Conservation (phyloP, 257 asterid genomes). For the Petunia axillaris region DNA sequence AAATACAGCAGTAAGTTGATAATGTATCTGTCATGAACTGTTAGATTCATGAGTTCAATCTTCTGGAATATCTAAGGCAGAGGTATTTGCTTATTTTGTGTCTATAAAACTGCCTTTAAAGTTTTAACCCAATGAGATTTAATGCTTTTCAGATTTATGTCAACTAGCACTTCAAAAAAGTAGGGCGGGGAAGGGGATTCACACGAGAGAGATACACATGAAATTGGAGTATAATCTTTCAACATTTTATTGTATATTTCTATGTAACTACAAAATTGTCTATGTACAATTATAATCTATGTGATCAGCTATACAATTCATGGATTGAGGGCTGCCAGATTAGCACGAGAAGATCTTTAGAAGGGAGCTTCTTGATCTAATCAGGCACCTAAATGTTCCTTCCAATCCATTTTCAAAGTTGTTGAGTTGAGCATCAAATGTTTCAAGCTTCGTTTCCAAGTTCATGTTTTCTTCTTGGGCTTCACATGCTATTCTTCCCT, state of each 20-base stretch:
- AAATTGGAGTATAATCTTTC: conserved; percentile 3
- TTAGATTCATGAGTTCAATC: too few relatives aligned
- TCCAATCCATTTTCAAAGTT: conserved; percentile 20
- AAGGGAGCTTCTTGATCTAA: background rate
- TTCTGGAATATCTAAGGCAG: too few relatives aligned
- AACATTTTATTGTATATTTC: background rate
- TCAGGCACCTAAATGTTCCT: conserved; percentile 13
- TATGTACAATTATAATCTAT: background rate
- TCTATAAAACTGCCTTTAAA: too few relatives aligned
- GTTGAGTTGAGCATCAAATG: conserved; percentile 27
- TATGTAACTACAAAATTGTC: conserved; percentile 17
- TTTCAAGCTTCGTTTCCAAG: conserved; percentile 25
- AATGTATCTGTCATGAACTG: too few relatives aligned
- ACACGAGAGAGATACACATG: background rate
- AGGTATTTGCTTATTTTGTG: too few relatives aligned
- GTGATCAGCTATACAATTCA: background rate
- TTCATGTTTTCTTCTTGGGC: conserved; percentile 26
- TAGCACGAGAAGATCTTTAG: background rate
- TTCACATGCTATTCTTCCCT: conserved; percentile 34
- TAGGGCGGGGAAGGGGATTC: background rate
- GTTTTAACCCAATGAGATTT: too few relatives aligned
- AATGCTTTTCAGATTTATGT: too few relatives aligned
- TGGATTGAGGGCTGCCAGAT: background rate
- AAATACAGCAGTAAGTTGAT: too few relatives aligned
- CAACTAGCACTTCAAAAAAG: too few relatives aligned